Conservation (phyloP, 164 flowering plant genomes). For the Vitis rupestris region DNA sequence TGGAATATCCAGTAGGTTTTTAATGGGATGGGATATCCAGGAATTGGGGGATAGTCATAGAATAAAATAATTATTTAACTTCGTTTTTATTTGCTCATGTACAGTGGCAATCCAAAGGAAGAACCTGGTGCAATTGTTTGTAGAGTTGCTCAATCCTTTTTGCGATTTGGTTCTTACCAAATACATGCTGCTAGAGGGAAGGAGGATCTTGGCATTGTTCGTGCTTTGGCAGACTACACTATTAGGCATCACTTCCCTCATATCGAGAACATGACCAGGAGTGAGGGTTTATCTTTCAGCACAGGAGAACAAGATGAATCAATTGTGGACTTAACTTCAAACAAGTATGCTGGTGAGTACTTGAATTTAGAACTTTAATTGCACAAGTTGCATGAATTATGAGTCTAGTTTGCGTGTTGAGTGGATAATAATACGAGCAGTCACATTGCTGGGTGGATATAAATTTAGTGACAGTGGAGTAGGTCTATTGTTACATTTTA, state of each 20-base stretch:
- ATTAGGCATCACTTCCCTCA: conserved; percentile 89
- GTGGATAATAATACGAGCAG: not conserved
- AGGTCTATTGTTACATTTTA: too few relatives aligned
- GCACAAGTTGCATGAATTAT: too few relatives aligned
- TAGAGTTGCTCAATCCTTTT: conserved; percentile 92
- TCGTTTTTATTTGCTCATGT: conserved; percentile 9
- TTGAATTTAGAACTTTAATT: not conserved
- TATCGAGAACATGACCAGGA: conserved; percentile 69
- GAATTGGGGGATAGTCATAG: not conserved
- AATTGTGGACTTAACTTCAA: conserved; percentile 90
- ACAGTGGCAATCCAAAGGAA: conserved; percentile 98
- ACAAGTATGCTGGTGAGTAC: conserved; percentile 91
- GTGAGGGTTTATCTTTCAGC: conserved; percentile 77
- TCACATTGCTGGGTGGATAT: too few relatives aligned
- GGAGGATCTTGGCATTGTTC: conserved; percentile 80
- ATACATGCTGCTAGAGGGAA: conserved; percentile 92
- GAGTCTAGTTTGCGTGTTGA: too few relatives aligned
- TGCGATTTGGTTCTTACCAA: conserved; percentile 98
- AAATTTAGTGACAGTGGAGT: too few relatives aligned
- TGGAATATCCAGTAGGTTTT: not conserved
- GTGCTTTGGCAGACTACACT: conserved; percentile 79
- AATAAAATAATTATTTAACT: not conserved
- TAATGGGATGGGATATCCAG: not conserved
- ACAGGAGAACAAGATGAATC: conserved; percentile 65
- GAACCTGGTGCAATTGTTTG: conserved; percentile 99